Conservation (phyloP, 2,329 filamentous ascomycete genomes). For the Macrophomina phaseolina region DNA sequence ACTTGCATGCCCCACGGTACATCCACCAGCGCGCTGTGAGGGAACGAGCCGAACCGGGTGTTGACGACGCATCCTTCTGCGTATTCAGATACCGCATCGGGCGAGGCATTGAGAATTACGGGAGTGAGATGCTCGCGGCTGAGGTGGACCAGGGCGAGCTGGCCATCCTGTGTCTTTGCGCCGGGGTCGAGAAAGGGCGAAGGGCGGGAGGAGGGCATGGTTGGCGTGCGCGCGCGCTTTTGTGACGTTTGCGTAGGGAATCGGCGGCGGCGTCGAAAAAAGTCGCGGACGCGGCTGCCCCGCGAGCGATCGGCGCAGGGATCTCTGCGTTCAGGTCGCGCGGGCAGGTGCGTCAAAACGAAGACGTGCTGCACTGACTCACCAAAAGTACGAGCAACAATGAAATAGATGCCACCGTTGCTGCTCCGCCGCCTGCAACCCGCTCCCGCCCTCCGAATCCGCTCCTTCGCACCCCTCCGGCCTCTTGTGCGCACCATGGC, state of each 20-base stretch:
- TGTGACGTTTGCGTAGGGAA: slow-evolving; percentile 6
- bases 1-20: slow-evolving; percentile 93
- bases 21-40: slow-evolving; percentile 62
- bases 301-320: slow-evolving; percentile 24
- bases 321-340: slow-evolving; percentile 3
- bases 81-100: slow-evolving; percentile 46
- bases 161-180: slow-evolving; percentile 64
- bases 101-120: slow-evolving; percentile 58
- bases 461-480: slow-evolving; percentile 27
- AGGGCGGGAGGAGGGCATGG: slow-evolving; percentile 31
- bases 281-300: slow-evolving; percentile 20
- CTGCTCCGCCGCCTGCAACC: slow-evolving; percentile 26
- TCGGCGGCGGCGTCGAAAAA: slow-evolving; percentile 21
- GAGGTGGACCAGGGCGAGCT: slow-evolving; percentile 83
- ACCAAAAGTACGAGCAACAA: slow-evolving; percentile 15
- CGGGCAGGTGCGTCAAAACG: slow-evolving; percentile 3
- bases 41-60: slow-evolving; percentile 85
- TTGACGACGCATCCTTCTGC: slow-evolving; percentile 67
- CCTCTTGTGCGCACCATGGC: slow-evolving; percentile 40
- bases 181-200: slow-evolving; percentile 84
- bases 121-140: slow-evolving; percentile 86
- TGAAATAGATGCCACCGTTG: slow-evolving; percentile 29
- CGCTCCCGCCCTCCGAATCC: slow-evolving; percentile 31
- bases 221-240: not conserved
- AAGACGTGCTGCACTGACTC: slow-evolving; percentile 24